Evolutionary conservation across 306 rosid species (phyloP).

Genomic region (Medicago ruthenica): DNA sequence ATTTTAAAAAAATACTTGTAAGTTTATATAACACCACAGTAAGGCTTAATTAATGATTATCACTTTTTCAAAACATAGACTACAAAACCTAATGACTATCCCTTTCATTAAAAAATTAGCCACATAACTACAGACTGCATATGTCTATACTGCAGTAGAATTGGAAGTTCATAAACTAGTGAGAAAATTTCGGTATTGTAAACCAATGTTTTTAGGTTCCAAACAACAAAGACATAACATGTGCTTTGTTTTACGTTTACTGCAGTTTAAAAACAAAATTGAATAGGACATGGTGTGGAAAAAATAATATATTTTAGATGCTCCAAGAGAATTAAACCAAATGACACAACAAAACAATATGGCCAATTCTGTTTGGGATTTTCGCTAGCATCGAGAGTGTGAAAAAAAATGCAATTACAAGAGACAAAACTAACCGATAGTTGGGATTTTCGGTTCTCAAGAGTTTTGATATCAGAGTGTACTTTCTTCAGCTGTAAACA

Average conservation of each 20-base stretch:
- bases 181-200: background rate
- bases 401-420: conserved; percentile 36
- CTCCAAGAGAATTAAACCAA: background rate
- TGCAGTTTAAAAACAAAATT: conserved; percentile 7
- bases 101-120: no score
- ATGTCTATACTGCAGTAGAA: background rate
- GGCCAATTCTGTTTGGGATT: background rate
- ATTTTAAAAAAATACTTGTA: no score
- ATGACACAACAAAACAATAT: background rate
- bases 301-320: background rate
- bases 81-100: background rate
- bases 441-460: conserved; percentile 66
- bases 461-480: conserved; percentile 56
- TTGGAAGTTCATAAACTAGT: background rate
- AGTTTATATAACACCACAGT: no score
- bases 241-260: background rate
- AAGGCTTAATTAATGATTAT: no score
- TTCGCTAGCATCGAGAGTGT: background rate
- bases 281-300: background rate
- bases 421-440: conserved; percentile 66
- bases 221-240: background rate
- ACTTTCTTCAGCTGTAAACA: conserved; percentile 72
- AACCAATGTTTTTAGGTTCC: background rate
- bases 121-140: no score
- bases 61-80: no score